A percentile compares a stretch with the other conserved stretches of the same genome.
phyloP scores from a whole-genome alignment of 2,329 filamentous ascomycete species.

The Nemania sp. region DNA sequence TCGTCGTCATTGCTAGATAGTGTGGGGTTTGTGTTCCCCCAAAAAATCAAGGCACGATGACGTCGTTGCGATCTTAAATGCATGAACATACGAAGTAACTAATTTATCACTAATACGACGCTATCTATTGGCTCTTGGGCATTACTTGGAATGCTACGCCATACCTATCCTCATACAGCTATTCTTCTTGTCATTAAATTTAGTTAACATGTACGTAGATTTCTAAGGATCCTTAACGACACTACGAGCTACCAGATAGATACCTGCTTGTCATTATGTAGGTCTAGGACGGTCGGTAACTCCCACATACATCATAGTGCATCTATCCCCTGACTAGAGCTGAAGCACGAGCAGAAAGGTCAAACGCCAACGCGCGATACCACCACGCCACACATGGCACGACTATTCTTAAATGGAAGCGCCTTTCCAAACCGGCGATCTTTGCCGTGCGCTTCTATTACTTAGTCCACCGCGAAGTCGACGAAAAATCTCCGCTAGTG shows the following conservation, averaged over 20 bases:
- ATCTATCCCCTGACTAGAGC: conserved; percentile 1
- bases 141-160: not conserved
- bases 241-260: not conserved
- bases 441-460: not conserved
- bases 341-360: conserved; percentile 6
- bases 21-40: conserved; percentile 25
- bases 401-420: not conserved
- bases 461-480: not conserved
- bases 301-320: not conserved
- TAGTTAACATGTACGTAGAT: not conserved
- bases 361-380: not conserved
- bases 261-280: no score
- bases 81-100: not conserved
- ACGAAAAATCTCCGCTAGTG: not conserved
- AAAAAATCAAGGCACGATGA: conserved; percentile 28
- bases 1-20: conserved; percentile 25
- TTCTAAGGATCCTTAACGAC: no score
- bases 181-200: not conserved
- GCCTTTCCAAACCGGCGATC: no score
- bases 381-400: not conserved
- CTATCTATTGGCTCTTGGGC: not conserved
- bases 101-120: not conserved
- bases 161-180: not conserved
- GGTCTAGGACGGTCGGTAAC: no score
- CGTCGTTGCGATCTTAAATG: conserved; percentile 19